Base-by-base conservation (phyloP, 768 basidiomycete species). In the Crassisporium funariophilum region DNA sequence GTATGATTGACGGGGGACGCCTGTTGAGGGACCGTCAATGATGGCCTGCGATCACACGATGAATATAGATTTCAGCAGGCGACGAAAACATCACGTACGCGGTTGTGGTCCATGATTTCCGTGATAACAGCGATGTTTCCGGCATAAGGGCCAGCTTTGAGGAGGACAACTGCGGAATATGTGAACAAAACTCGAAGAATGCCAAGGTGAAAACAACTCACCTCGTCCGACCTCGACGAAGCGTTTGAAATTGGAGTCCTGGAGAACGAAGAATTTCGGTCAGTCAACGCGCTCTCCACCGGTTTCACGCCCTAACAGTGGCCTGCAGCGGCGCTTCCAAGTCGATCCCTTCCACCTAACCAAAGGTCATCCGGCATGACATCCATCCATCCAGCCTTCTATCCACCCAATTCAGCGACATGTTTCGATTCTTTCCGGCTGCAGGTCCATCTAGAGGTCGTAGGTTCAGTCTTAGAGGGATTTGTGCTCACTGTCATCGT, bases 51-150 rank as follows among this genome's bases (percentile, higher is more conserved):
- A 31, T 31, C 8, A 31, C 11, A 31, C 5, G 15, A 22, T 37
- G 2, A 35, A 10, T 33, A 37, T 4, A 31, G 17, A 15, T 7
- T 50, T 41, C 7, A 40, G 41, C 4, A 7, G 13, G 21, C 15
- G 19, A 15, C 12, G 13, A 13, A 3, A 13, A 10, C 19, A 9
- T 9, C 15, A 69, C 88, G 52, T 66, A 97, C 95, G 67, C 95
- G 84, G 79, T 94, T 95, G 81, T 98, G 95, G 83, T 98, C 97
- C 55, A 98, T 95, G 71, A 98, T 95, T 72, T 98, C 94, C 41
- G 84, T 86, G 68, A 99, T 95, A 54, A 93, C 88, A 46, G 97
- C 97, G 60, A 97, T 91, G 70, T 86, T 88, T 57, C 94, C 94
- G 35, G 83, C 76, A 49, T 74, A 81, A 47, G 91, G 91, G 46